These are phyloP conservation scores for Globisporangium cystogenes DNA, from an alignment of 352 stramenopile species.

Conservation along the genomic window DNA sequence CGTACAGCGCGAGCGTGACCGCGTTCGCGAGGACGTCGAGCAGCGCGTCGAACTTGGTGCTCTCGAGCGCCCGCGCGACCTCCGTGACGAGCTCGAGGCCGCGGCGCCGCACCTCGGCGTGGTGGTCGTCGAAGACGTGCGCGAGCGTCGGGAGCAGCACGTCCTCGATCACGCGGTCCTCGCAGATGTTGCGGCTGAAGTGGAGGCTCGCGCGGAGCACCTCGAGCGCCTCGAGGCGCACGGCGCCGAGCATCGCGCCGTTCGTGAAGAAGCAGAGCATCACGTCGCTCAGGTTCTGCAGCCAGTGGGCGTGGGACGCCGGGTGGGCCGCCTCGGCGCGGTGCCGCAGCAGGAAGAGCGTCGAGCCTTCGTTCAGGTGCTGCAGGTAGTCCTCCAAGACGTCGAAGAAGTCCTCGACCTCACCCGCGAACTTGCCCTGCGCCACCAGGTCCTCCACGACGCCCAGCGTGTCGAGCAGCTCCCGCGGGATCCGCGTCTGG, in stretches of 20 bases:
- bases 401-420: conserved; percentile 68
- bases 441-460: conserved; percentile 71
- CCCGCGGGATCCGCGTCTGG: conserved; percentile 66
- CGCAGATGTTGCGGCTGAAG: conserved; percentile 73
- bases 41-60: conserved; percentile 71
- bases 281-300: conserved; percentile 39
- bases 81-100: conserved; percentile 63
- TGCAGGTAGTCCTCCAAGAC: conserved; percentile 70
- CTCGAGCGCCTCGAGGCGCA: conserved; percentile 67
- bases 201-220: conserved; percentile 67
- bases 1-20: conserved; percentile 50
- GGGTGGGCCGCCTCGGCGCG: conserved; percentile 60
- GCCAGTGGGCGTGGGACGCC: conserved; percentile 61
- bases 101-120: conserved; percentile 46
- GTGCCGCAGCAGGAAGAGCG: conserved; percentile 55
- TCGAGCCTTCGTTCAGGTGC: conserved; percentile 50
- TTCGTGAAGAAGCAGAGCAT: conserved; percentile 71
- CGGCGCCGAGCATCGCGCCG: conserved; percentile 25
- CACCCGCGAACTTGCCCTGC: conserved; percentile 50
- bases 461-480: conserved; percentile 73
- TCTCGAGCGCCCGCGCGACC: conserved; percentile 69
- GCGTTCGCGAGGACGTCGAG: conserved; percentile 75
- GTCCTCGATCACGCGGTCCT: conserved; percentile 84
- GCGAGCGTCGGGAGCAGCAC: conserved; percentile 63
- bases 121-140: conserved; percentile 67